Evolutionary conservation across 441 rosid species (phyloP).

Genomic region (Viola pubescens): DNA sequence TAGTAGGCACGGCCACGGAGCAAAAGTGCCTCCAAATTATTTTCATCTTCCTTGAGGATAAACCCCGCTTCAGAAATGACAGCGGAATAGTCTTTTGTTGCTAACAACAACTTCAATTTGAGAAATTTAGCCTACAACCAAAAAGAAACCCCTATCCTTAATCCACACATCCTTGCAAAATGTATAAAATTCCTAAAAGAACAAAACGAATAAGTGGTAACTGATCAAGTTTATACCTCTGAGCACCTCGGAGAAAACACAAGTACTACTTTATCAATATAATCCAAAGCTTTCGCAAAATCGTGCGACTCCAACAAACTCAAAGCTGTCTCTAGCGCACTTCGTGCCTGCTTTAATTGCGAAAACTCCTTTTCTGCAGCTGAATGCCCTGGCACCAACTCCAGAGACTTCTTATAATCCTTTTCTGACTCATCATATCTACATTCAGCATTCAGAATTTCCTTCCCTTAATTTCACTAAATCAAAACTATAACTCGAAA

Average conservation of each 20-base stretch:
- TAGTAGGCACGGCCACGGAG: constrained; percentile 97
- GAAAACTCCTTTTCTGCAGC: constrained; percentile 87
- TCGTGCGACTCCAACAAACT: constrained; percentile 62
- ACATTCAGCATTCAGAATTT: constrained; percentile 14
- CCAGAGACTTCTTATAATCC: constrained; percentile 59
- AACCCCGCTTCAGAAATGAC: constrained; percentile 76
- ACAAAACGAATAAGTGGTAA: background rate
- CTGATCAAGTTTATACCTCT: constrained; percentile 38
- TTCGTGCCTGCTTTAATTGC: constrained; percentile 77
- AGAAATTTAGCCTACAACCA: constrained; percentile 72
- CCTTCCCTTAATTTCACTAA: too few species aligned
- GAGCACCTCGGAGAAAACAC: constrained; percentile 88
- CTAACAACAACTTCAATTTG: constrained; percentile 63
- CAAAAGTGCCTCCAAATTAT: constrained; percentile 77
- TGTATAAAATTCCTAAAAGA: background rate
- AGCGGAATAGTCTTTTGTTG: constrained; percentile 68
- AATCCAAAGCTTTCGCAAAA: constrained; percentile 61
- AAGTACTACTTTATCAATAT: constrained; percentile 76
- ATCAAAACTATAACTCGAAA: background rate
- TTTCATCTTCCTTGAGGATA: constrained; percentile 86
- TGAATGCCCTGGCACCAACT: constrained; percentile 55
- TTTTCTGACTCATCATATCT: constrained; percentile 85
- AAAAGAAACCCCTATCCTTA: constrained; percentile 1
- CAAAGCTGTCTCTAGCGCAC: constrained; percentile 62
- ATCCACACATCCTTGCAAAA: background rate